Percentiles rank a stretch among this genome's conserved stretches.
Evolutionary conservation across 1,139 yeast species (phyloP).

Genomic region (Sugiyamaella novakii): DNA sequence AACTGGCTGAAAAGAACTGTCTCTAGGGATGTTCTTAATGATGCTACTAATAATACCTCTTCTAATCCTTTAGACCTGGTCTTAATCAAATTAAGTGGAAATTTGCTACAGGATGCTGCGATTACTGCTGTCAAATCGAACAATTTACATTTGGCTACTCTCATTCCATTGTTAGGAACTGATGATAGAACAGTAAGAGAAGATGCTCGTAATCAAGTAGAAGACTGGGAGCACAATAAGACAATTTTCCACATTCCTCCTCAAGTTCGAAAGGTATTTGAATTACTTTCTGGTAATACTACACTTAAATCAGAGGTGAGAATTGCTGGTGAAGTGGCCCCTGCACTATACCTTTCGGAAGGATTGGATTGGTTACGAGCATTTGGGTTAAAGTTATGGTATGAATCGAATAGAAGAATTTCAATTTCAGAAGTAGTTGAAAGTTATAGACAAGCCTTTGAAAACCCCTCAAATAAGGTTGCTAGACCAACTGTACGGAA

Average conservation of each 20-base stretch:
- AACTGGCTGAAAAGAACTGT: conserved; percentile 62
- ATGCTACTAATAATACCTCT: conserved; percentile 28
- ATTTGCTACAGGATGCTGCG: conserved; percentile 65
- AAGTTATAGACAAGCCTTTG: conserved; percentile 36
- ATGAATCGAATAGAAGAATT: conserved; percentile 52
- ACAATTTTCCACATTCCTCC: conserved; percentile 52
- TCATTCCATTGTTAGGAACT: conserved; percentile 72
- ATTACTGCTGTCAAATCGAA: conserved; percentile 57
- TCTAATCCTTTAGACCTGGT: conserved; percentile 50
- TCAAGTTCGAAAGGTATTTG: conserved; percentile 59
- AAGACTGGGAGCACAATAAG: conserved; percentile 59
- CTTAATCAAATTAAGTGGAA: conserved; percentile 55
- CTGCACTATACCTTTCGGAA: conserved; percentile 43
- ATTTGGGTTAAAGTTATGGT: conserved; percentile 61
- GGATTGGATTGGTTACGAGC: conserved; percentile 69
- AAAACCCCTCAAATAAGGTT: conserved; percentile 27
- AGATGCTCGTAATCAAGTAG: conserved; percentile 48
- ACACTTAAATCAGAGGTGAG: conserved; percentile 34
- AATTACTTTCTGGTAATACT: conserved; percentile 60
- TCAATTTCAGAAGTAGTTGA: conserved; percentile 45
- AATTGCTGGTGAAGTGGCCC: conserved; percentile 39
- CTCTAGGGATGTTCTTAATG: conserved; percentile 48
- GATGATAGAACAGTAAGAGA: conserved; percentile 53
- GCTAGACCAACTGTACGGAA: conserved; percentile 30
- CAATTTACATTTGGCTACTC: conserved; percentile 67